Base-by-base conservation (phyloP, 2,329 filamentous ascomycete genomes). In the Exophiala dermatitidis region DNA sequence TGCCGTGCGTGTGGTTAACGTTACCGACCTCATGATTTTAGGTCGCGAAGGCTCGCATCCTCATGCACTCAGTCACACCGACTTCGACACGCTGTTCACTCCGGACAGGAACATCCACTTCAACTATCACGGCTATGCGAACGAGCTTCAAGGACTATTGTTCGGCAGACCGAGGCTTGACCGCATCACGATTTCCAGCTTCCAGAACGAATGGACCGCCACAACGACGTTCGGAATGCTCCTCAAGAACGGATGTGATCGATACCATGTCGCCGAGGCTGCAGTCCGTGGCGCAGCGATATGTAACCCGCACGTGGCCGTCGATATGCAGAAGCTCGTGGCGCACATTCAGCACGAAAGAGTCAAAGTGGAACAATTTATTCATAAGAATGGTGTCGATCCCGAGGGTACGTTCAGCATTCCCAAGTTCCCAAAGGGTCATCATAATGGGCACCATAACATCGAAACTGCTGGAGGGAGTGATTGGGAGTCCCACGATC, bases 41-140 rank as follows among this genome's bases (percentile, higher is more conserved):
- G 74, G 74, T 2, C 71, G 74, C 0, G 75, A 80, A 62, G 74
- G 74, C 0, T 61, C 68, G 0, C 82, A 86, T 57, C 82, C 82
- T 0, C 82, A 85, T 60, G 72, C 79, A 0, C 68, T 86, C 30
- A 73, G 69, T 0, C 66, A 68, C 2, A 68, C 75, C 1, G 72
- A 72, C 0, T 86, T 84, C 60, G 64, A 72, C 19, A 69, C 74
- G 2, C 66, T 84, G 33, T 85, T 85, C 63, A 83, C 81, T 0
- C 52, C 67, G 0, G 76, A 84, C 58, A 70, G 66, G 30, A 73
- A 74, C 0, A 71, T 85, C 3, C 75, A 80, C 63, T 82, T 85
- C 69, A 85, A 85, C 66, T 86, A 85, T 62, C 83, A 86, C 60
- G 82, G 82, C n/a, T 85, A 86, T 60, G 67, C 74, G 2, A 73